Evolutionary conservation across 179 eudicot species (phyloP).

Genomic region (Spergularia azorica): DNA sequence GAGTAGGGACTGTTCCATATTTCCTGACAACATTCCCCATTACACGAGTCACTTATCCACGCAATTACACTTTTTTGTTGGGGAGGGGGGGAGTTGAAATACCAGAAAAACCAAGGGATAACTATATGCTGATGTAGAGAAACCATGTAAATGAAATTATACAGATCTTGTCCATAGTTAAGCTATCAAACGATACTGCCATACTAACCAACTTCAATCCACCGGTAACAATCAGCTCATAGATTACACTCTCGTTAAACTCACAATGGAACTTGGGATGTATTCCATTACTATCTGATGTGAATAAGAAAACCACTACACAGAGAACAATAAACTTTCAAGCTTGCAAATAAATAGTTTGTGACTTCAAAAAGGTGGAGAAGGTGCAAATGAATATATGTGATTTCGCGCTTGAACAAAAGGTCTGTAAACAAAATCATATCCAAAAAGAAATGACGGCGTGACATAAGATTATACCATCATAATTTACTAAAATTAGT

Average conservation of each 20-base stretch:
- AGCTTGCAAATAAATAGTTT: too few relatives aligned
- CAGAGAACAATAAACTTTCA: too few relatives aligned
- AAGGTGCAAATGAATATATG: too few relatives aligned
- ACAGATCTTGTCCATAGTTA: neutral
- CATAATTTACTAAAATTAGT: neutral
- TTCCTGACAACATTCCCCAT: constrained; percentile 45
- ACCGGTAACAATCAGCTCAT: neutral
- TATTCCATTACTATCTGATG: too few relatives aligned
- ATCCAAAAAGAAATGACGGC: neutral
- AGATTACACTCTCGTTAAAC: too few relatives aligned
- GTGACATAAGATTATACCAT: neutral
- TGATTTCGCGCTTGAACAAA: too few relatives aligned
- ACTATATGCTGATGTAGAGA: neutral
- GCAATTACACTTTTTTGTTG: neutral
- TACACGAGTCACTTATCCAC: neutral
- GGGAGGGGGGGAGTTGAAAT: neutral
- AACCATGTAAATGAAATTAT: neutral
- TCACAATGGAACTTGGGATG: too few relatives aligned
- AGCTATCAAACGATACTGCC: neutral
- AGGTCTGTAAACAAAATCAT: neutral
- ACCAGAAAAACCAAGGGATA: neutral
- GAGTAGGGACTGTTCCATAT: constrained; percentile 88
- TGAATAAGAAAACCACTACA: too few relatives aligned
- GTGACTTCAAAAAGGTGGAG: too few relatives aligned
- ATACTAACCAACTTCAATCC: neutral